Base-by-base conservation (phyloP, 2,329 filamentous ascomycete species). In the Drechmeria coniospora region DNA sequence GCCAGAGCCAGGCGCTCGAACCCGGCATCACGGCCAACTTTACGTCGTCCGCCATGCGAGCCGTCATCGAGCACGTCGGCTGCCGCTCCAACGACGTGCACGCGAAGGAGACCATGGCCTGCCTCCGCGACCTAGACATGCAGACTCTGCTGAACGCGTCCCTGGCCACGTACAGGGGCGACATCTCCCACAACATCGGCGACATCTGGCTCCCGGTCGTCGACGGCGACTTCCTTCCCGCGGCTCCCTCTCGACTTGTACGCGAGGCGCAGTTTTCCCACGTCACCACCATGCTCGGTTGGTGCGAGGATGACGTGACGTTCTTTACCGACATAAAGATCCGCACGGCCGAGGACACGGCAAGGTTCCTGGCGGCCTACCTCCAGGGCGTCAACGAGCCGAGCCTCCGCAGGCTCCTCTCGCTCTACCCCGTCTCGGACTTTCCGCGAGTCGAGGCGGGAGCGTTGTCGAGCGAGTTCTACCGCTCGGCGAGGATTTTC, bases 221-320 rank as follows among this genome's bases (percentile, higher is more conserved):
- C 8, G 59, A 63, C 29, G 51, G 46, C 18, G 49, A 57, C 24
- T 57, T 56, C 9, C 42, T 62, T 6, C 54, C 54, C 16, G 42
- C 37, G 12, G 41, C 53, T 25, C 58, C 56, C 12, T 67, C 64
- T 11, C 43, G 59, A 5, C 68, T 74, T 38, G 54, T 80, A 6
- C 49, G 51, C 1, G 47, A 59, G 4, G 70, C 69, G 16, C 57
- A 61, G 9, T 78, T 79, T 37, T 65, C 77, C 33, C 61, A 68
- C 30, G 66, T 79, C 0, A 71, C 71, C 2, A 64, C 77, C 27
- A 60, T 80, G 15, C 54, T 63, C 22, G 74, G 76, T 10, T 65
- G 59, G 59, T 50, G 45, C 22, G 42, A 63, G 17, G 46, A 58
- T 30, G 61, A 66, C 38, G 31, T 59, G 5, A 55, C 56, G 7